Evolutionary conservation across 257 asterid species (phyloP).

Genomic region (Datura wrightii): DNA sequence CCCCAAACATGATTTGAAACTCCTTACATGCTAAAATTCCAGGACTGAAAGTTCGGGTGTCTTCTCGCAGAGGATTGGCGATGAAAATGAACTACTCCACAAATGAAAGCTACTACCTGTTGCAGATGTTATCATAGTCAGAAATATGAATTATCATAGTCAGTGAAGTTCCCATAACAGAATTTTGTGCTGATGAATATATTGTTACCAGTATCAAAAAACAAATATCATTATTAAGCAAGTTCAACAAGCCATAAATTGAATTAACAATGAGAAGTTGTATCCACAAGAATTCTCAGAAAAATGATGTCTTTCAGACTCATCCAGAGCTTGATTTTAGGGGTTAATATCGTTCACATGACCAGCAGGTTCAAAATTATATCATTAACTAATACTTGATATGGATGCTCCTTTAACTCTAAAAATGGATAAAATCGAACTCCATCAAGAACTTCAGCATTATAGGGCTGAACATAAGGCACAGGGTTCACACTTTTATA

Average conservation of each 20-base stretch:
- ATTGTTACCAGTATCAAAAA: no score
- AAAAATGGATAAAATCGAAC: slow-evolving; percentile 7
- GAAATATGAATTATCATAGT: background rate
- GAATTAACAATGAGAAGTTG: background rate
- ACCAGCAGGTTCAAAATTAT: background rate
- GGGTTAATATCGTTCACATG: background rate
- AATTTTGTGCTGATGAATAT: no score
- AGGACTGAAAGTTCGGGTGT: slow-evolving; percentile 54
- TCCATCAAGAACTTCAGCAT: background rate
- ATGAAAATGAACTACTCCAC: slow-evolving; percentile 74
- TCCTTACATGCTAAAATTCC: slow-evolving; percentile 84
- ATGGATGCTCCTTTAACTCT: slow-evolving; percentile 12
- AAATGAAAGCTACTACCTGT: slow-evolving; percentile 75
- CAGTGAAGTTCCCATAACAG: background rate
- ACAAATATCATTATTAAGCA: background rate
- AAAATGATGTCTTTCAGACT: background rate
- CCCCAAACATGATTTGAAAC: background rate
- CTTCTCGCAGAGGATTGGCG: slow-evolving; percentile 61
- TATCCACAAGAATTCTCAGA: slow-evolving; percentile 6
- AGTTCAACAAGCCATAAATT: background rate
- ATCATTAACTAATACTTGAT: background rate
- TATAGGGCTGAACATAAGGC: slow-evolving; percentile 9
- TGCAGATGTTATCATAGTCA: slow-evolving; percentile 25
- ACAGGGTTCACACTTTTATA: background rate
- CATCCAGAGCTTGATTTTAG: background rate